Evolutionary conservation across 192 early-diverging fungal species (phyloP), one percentile per base, ranked within the genome.

Genomic region (Physocladia obscura): DNA sequence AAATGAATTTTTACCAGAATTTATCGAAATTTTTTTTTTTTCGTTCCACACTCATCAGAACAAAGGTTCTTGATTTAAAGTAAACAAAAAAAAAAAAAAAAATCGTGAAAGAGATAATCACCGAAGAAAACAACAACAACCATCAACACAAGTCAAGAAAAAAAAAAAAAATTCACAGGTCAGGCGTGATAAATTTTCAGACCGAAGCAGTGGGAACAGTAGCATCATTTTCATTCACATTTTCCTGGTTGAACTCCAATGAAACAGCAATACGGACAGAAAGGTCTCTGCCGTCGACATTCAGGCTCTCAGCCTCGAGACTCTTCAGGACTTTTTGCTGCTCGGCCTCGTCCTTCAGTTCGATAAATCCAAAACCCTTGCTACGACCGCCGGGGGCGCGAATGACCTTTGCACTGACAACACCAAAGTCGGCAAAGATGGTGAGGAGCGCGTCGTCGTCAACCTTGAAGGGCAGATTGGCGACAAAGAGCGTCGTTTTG

Each of bases 301-400:
- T 55, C 30, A 84, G 80, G 59, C 78, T 79, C 64, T 80, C 83
- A 11, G 49, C 54, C 22, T 52, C 37, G 48, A 90, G 73, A 51
- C 87, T 82, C 27, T 85, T 81, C 59, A 95, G 62, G 4, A 87
- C 89, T 58, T 83, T 89, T 62, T 79, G 69, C 80, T 96, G 94
- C 67, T 95, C 92, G 13, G 72, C 89, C 59, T 92, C 84, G 71
- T 81, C 78, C 24, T 77, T 82, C 56, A 94, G 83, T 70, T 93
- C 92, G 26, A 96, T 91, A 79, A 99, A 99, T 22, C 95, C 97
- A 79, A 91, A 99, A 58, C 95, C 95, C 83, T 94, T 95, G 77
- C 88, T 87, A 51, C 90, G 86, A 29, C 89, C 91, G 60, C 76
- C 83, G 71, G 73, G 81, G 67, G 78, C 73, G 70, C 74, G 80